phyloP scores from a whole-genome alignment of 1,139 yeast genomes.

The Citeromyces siamensis region DNA sequence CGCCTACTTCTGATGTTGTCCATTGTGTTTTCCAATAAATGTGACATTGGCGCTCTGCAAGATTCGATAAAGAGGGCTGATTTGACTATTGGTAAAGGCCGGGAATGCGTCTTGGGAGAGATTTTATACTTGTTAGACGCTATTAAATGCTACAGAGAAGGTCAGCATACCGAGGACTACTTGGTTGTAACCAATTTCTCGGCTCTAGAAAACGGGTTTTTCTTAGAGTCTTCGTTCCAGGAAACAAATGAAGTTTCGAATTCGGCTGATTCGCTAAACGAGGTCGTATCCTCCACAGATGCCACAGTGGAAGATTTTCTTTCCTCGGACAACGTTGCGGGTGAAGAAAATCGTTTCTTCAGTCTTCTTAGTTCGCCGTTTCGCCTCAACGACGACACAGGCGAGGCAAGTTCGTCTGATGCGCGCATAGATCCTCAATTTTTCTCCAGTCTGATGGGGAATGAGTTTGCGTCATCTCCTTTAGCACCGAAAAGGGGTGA shows the following conservation, averaged over 20 bases:
- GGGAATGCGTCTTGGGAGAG: not conserved
- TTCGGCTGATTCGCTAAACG: not conserved
- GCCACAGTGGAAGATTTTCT: not conserved
- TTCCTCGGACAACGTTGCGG: not conserved
- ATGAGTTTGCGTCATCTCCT: too few relatives aligned
- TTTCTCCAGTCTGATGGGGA: not conserved
- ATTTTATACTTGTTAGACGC: not conserved
- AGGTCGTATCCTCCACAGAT: not conserved
- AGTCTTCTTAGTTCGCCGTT: not conserved
- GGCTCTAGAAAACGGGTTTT: not conserved
- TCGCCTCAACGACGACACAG: not conserved
- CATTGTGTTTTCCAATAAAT: conserved; percentile 15
- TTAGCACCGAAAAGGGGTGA: not conserved
- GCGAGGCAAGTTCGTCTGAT: not conserved
- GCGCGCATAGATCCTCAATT: not conserved
- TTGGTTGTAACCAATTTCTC: not conserved
- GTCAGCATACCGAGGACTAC: not conserved
- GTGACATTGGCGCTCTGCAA: not conserved
- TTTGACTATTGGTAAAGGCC: not conserved
- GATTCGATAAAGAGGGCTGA: not conserved
- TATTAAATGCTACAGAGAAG: not conserved
- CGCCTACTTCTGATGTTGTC: conserved; percentile 35
- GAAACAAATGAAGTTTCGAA: not conserved
- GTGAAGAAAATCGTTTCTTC: not conserved
- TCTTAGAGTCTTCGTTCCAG: conserved; percentile 1